Conservation (phyloP, 257 asterid genomes). For the Nemophila menziesii region DNA sequence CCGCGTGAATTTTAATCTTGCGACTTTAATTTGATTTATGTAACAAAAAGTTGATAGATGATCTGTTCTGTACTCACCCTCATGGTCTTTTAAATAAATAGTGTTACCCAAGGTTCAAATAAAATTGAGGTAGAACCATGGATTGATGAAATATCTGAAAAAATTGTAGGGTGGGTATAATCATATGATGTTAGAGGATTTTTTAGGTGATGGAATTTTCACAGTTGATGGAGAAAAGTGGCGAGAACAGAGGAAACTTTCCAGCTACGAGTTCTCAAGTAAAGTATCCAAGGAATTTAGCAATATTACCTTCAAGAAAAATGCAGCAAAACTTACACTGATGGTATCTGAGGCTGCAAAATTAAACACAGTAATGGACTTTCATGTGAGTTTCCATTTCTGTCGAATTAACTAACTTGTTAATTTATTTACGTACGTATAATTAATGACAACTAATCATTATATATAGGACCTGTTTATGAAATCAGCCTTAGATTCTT, state of each 20-base stretch:
- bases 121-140: too few relatives aligned
- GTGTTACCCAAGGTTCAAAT: too few relatives aligned
- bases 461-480: constrained; percentile 40
- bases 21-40: too few relatives aligned
- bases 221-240: constrained; percentile 74
- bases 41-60: too few relatives aligned
- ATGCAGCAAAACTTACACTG: constrained; percentile 34
- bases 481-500: constrained; percentile 44
- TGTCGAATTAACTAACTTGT: neutral
- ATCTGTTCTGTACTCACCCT: too few relatives aligned
- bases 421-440: too few relatives aligned
- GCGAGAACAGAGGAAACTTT: constrained; percentile 57
- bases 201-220: constrained; percentile 71
- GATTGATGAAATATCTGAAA: neutral
- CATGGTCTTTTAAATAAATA: too few relatives aligned
- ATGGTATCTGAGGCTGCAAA: constrained; percentile 36
- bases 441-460: neutral
- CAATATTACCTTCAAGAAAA: constrained; percentile 40
- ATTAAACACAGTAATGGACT: constrained; percentile 27
- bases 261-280: constrained; percentile 66
- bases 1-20: too few relatives aligned
- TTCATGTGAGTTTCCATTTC: constrained; percentile 37
- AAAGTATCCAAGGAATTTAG: constrained; percentile 57
- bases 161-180: constrained; percentile 39
- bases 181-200: constrained; percentile 27